Percentiles rank a stretch among this genome's conserved stretches.
phyloP scores from a whole-genome alignment of 2,329 filamentous ascomycete species.

The Mollisiaceae sp. region DNA sequence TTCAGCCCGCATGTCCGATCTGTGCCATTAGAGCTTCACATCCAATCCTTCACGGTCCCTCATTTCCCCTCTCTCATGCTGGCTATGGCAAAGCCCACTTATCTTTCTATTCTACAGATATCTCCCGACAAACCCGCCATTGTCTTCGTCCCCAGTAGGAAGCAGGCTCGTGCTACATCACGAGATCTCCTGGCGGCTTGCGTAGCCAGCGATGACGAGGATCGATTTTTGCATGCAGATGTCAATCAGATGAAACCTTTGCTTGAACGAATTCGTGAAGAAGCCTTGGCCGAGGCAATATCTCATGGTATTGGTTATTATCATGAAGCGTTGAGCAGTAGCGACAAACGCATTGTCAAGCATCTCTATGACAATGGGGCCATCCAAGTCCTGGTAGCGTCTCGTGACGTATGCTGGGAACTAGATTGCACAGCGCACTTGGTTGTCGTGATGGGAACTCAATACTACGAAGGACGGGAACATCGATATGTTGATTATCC shows the following conservation, averaged over 20 bases:
- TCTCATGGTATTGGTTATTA: conserved; percentile 97
- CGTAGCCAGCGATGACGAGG: conserved; percentile 86
- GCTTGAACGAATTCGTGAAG: conserved; percentile 82
- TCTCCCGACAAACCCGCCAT: conserved; percentile 89
- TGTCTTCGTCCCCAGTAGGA: conserved; percentile 90
- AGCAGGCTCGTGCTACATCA: conserved; percentile 88
- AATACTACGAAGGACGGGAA: conserved; percentile 95
- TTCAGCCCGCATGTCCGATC: conserved; percentile 93
- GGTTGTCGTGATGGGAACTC: conserved; percentile 95
- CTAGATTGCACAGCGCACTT: conserved; percentile 86
- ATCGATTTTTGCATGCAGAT: conserved; percentile 88
- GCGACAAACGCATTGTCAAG: conserved; percentile 92
- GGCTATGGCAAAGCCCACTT: conserved; percentile 95
- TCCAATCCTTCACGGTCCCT: conserved; percentile 93
- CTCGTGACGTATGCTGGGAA: conserved; percentile 95
- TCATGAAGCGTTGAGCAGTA: conserved; percentile 87
- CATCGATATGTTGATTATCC: conserved; percentile 98
- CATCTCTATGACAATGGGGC: conserved; percentile 82
- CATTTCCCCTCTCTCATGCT: conserved; percentile 99
- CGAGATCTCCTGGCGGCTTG: conserved; percentile 88
- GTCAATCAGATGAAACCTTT: conserved; percentile 82
- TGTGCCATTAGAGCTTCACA: conserved; percentile 88
- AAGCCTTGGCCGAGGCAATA: conserved; percentile 84
- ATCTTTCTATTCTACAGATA: conserved; percentile 85
- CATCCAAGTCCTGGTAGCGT: conserved; percentile 74